phyloP scores from a whole-genome alignment of 257 asterid species.

The Solanum neorickii region DNA sequence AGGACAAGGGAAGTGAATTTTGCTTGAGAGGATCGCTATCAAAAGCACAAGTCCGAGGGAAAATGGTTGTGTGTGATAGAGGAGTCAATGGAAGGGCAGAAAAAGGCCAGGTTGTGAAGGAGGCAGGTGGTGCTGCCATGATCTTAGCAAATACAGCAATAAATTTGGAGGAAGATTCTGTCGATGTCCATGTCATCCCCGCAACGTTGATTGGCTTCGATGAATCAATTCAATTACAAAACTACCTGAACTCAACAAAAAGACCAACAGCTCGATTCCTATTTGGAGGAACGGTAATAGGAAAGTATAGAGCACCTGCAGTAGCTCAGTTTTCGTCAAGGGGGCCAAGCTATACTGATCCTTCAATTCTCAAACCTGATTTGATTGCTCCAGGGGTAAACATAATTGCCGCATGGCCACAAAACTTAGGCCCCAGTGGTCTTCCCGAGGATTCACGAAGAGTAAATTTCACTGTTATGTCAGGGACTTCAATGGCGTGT shows the following conservation, averaged over 20 bases:
- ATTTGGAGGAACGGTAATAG: slow-evolving; percentile 58
- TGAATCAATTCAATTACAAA: slow-evolving; percentile 42
- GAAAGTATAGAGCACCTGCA: slow-evolving; percentile 64
- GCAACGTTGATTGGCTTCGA: slow-evolving; percentile 65
- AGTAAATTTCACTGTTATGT: slow-evolving; percentile 84
- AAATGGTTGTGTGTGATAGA: slow-evolving; percentile 77
- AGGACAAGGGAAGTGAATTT: slow-evolving; percentile 47
- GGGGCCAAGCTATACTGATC: slow-evolving; percentile 79
- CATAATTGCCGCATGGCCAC: slow-evolving; percentile 93
- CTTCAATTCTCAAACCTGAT: slow-evolving; percentile 79
- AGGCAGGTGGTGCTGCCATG: slow-evolving; percentile 80
- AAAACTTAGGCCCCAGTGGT: slow-evolving; percentile 79
- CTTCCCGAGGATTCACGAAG: slow-evolving; percentile 80
- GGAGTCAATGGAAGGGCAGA: slow-evolving; percentile 85
- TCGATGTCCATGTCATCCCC: slow-evolving; percentile 72
- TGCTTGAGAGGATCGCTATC: slow-evolving; percentile 74
- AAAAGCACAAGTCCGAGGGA: slow-evolving; percentile 39
- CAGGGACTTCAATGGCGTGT: slow-evolving; percentile 96
- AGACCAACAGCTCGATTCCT: slow-evolving; percentile 55
- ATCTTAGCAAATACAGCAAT: slow-evolving; percentile 60
- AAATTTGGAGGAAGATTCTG: slow-evolving; percentile 78
- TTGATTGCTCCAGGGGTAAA: slow-evolving; percentile 90
- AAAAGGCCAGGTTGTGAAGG: slow-evolving; percentile 77
- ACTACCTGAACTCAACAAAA: slow-evolving; percentile 42
- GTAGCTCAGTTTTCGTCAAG: slow-evolving; percentile 88